Conservation (phyloP, 2,329 filamentous ascomycete genomes). For the Fusarium stilboides region DNA sequence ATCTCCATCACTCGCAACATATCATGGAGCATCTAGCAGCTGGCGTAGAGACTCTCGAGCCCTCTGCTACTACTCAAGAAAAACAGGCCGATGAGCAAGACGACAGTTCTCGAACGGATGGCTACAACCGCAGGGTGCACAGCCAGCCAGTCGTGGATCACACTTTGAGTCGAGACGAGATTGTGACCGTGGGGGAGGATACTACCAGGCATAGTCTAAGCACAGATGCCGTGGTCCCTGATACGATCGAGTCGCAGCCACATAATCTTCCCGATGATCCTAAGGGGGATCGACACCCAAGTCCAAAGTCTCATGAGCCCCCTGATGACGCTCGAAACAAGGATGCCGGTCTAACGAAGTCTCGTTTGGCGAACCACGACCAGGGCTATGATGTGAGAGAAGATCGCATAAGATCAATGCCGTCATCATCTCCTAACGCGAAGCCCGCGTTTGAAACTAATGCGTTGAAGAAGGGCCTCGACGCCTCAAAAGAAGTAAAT, state of each 20-base stretch:
- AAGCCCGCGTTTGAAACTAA: constrained; percentile 5
- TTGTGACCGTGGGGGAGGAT: constrained; percentile 13
- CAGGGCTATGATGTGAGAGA: constrained; percentile 8
- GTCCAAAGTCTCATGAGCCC: constrained; percentile 43
- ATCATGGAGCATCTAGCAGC: constrained; percentile 55
- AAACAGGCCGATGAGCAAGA: constrained; percentile 18
- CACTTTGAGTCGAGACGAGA: constrained; percentile 33
- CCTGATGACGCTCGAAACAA: constrained; percentile 34
- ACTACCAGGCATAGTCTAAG: constrained; percentile 28
- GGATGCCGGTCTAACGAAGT: constrained; percentile 28
- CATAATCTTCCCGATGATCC: constrained; percentile 39
- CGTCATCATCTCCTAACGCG: neutral
- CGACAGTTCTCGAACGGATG: neutral
- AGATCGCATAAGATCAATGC: neutral
- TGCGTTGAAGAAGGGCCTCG: neutral
- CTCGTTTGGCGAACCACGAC: constrained; percentile 30
- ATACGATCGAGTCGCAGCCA: constrained; percentile 10
- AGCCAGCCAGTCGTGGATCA: constrained; percentile 21
- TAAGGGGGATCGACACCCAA: constrained; percentile 25
- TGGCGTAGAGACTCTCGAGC: constrained; percentile 25
- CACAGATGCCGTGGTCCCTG: constrained; percentile 24
- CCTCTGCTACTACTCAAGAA: constrained; percentile 6
- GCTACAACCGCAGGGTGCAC: neutral
- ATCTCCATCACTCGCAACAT: constrained; percentile 54
- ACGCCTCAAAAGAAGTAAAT: constrained; percentile 2